Percentiles rank a stretch among this genome's conserved stretches.
Conservation (phyloP, 768 basidiomycete genomes). For the Pleurotus djamor region DNA sequence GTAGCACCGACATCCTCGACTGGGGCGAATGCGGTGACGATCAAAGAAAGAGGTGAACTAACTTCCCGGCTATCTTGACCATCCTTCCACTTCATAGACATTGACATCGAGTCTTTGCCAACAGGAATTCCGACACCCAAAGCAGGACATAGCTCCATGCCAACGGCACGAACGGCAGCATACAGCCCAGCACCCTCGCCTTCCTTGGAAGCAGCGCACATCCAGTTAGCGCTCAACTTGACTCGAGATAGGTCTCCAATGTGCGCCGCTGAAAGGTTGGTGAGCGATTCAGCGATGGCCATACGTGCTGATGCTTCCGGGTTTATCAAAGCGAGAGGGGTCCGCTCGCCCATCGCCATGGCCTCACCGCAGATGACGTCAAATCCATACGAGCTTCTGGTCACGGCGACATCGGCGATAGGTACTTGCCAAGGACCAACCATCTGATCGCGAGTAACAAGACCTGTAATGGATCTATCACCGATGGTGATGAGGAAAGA, state of each 20-base stretch:
- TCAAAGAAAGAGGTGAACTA: conserved; percentile 87
- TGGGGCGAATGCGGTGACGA: conserved; percentile 92
- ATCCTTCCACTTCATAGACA: conserved; percentile 92
- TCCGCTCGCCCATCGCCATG: conserved; percentile 98
- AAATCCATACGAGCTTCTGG: conserved; percentile 93
- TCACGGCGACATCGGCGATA: conserved; percentile 96
- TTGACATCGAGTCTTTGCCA: conserved; percentile 99
- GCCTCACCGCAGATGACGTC: conserved; percentile 84
- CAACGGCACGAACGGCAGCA: conserved; percentile 87
- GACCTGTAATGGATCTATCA: conserved; percentile 90
- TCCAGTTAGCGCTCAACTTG: conserved; percentile 99
- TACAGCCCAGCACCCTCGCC: conserved; percentile 91
- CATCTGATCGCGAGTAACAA: conserved; percentile 98
- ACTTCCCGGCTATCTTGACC: conserved; percentile 72
- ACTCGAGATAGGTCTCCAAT: conserved; percentile 67
- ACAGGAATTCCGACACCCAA: conserved; percentile 94
- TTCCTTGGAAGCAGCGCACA: conserved; percentile 89
- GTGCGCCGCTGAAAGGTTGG: conserved; percentile 84
- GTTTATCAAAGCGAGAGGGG: conserved; percentile 85
- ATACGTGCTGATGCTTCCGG: conserved; percentile 93
- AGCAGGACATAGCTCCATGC: conserved; percentile 90
- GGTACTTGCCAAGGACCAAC: conserved; percentile 99
- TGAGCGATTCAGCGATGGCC: conserved; percentile 93
- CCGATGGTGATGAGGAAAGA: conserved; percentile 99
- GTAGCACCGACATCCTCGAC: conserved; percentile 77